Evolutionary conservation across 441 rosid genomes (phyloP).

Genomic region (Sinapis alba): DNA sequence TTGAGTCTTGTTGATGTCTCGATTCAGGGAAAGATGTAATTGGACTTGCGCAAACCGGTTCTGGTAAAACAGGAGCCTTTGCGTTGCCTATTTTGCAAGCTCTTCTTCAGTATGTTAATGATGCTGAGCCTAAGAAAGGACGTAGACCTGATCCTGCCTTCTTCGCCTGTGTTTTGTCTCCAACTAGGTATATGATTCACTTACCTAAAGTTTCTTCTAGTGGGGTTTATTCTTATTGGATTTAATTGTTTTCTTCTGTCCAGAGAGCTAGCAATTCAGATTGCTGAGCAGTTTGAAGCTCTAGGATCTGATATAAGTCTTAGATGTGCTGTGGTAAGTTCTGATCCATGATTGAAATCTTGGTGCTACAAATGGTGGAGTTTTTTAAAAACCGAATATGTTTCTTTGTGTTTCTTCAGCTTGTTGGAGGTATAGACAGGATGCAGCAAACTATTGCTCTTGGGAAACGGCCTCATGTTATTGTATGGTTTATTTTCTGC

Average conservation of each 20-base stretch:
- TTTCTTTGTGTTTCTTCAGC: constrained; percentile 45
- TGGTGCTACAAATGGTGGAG: not conserved
- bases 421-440: constrained; percentile 95
- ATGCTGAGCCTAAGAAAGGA: constrained; percentile 48
- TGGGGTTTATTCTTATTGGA: not conserved
- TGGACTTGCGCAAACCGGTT: constrained; percentile 93
- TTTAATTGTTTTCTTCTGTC: constrained; percentile 2
- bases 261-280: constrained; percentile 96
- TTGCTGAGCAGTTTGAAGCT: constrained; percentile 95
- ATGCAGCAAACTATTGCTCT: constrained; percentile 79
- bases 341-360: not conserved
- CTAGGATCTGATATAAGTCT: constrained; percentile 78
- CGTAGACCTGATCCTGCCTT: constrained; percentile 68
- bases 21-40: constrained; percentile 84
- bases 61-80: constrained; percentile 97
- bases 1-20: constrained; percentile 3
- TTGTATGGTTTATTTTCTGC: constrained; percentile 48
- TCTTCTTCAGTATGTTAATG: constrained; percentile 64
- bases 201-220: not conserved
- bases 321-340: constrained; percentile 83
- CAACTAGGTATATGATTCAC: constrained; percentile 63
- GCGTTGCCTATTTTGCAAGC: constrained; percentile 90
- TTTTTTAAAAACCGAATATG: not conserved
- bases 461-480: constrained; percentile 83
- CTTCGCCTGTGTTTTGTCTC: constrained; percentile 92